A percentile compares a stretch with the other conserved stretches of the same genome.
phyloP scores from a whole-genome alignment of 495 filamentous ascomycete genomes.

The Annulohypoxylon maeteangense region DNA sequence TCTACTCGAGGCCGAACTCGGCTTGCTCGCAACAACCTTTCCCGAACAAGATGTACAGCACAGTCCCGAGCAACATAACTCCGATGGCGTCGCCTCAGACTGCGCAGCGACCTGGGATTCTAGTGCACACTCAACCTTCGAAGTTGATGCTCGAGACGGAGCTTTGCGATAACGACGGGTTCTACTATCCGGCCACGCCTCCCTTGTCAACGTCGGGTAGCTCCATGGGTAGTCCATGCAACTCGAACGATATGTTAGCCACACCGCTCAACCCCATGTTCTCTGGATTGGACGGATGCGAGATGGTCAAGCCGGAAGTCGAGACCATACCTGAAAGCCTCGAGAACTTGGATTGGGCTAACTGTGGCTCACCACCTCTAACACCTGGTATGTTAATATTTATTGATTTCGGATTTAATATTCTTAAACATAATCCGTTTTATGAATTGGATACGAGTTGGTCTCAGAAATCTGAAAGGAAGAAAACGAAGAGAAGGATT shows the following conservation, averaged over 20 bases:
- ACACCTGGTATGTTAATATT: conserved; percentile 81
- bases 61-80: conserved; percentile 69
- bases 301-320: conserved; percentile 84
- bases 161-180: conserved; percentile 71
- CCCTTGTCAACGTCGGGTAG: conserved; percentile 87
- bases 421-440: conserved; percentile 16
- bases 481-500: background rate
- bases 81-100: conserved; percentile 83
- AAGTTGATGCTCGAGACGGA: conserved; percentile 84
- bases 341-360: conserved; percentile 78
- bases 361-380: conserved; percentile 83
- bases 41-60: conserved; percentile 68
- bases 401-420: conserved; percentile 36
- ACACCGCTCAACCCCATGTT: conserved; percentile 86
- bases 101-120: conserved; percentile 78
- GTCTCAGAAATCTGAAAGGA: too few species aligned
- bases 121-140: conserved; percentile 75
- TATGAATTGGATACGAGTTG: conserved; percentile 7
- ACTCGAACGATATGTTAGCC: conserved; percentile 77
- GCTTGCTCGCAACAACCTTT: conserved; percentile 70
- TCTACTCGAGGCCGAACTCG: conserved; percentile 80
- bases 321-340: conserved; percentile 80
- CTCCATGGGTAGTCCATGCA: conserved; percentile 81
- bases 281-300: conserved; percentile 76
- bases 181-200: conserved; percentile 86